phyloP scores from a whole-genome alignment of 2,329 filamentous ascomycete species.

The Talaromyces piceae region DNA sequence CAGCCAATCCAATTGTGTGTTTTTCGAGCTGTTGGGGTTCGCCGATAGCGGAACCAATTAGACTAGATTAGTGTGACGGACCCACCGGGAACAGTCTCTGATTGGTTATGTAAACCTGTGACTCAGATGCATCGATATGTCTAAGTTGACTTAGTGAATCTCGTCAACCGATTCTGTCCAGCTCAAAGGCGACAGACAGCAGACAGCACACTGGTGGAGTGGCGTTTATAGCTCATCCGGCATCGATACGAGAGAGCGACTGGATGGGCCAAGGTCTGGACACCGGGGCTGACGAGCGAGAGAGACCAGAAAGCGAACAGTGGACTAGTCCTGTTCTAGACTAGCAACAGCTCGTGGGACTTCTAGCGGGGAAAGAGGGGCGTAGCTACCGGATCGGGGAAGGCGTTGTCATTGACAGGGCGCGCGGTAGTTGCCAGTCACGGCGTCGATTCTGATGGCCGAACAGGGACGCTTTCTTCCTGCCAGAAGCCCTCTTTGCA shows the following conservation, averaged over 20 bases:
- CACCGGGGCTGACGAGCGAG: not conserved
- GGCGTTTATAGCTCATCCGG: not conserved
- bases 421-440: not conserved
- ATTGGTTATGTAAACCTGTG: not conserved
- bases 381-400: not conserved
- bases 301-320: not conserved
- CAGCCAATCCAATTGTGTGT: not conserved
- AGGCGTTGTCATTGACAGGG: constrained; percentile 10
- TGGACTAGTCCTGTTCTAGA: not conserved
- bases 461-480: not conserved
- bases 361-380: not conserved
- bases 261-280: not conserved
- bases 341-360: not conserved
- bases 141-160: no score
- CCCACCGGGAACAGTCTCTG: not conserved
- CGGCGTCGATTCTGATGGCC: not conserved
- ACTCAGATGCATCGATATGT: not conserved
- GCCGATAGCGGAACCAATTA: not conserved
- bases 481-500: no score
- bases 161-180: no score
- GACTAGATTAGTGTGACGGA: not conserved
- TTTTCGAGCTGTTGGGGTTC: not conserved
- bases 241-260: not conserved
- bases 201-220: not conserved
- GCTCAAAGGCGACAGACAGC: no score